These are phyloP conservation scores for Phytophthora cryptogea DNA, from an alignment of 352 stramenopile genomes.

Conservation along the genomic window DNA sequence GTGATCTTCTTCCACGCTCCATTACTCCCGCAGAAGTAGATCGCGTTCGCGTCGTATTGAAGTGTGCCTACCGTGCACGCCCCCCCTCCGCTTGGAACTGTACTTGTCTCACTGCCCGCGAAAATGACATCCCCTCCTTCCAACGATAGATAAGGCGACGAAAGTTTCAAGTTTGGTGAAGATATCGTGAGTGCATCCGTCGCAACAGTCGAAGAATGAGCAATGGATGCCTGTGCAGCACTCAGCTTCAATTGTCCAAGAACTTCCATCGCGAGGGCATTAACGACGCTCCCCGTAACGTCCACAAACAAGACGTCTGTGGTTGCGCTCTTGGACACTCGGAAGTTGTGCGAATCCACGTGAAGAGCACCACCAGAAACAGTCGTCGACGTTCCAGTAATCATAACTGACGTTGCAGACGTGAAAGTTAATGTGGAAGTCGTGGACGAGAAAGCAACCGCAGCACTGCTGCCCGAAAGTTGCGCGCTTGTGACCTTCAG, in stretches of 20 bases:
- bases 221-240: slow-evolving; percentile 32
- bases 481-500: slow-evolving; percentile 41
- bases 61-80: slow-evolving; percentile 38
- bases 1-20: slow-evolving; percentile 25
- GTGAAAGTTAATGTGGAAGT: slow-evolving; percentile 47
- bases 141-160: slow-evolving; percentile 1
- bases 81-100: slow-evolving; percentile 12
- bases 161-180: slow-evolving; percentile 37
- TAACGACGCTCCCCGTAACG: slow-evolving; percentile 26
- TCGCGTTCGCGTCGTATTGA: slow-evolving; percentile 29
- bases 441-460: slow-evolving; percentile 48
- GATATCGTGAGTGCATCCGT: slow-evolving; percentile 41
- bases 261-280: slow-evolving; percentile 27
- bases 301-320: slow-evolving; percentile 43
- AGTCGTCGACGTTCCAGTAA: slow-evolving; percentile 47
- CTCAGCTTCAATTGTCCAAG: slow-evolving; percentile 36
- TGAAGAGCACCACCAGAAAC: slow-evolving; percentile 48
- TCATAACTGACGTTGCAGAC: slow-evolving; percentile 42
- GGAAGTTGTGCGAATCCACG: slow-evolving; percentile 54
- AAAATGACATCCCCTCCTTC: slow-evolving; percentile 35
- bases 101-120: slow-evolving; percentile 24
- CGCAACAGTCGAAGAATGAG: slow-evolving; percentile 29
- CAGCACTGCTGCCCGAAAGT: slow-evolving; percentile 38
- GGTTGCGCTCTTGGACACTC: slow-evolving; percentile 31
- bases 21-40: slow-evolving; percentile 44